These are phyloP conservation scores for Mycena venus DNA, from an alignment of 768 basidiomycete species.

Conservation along the genomic window DNA sequence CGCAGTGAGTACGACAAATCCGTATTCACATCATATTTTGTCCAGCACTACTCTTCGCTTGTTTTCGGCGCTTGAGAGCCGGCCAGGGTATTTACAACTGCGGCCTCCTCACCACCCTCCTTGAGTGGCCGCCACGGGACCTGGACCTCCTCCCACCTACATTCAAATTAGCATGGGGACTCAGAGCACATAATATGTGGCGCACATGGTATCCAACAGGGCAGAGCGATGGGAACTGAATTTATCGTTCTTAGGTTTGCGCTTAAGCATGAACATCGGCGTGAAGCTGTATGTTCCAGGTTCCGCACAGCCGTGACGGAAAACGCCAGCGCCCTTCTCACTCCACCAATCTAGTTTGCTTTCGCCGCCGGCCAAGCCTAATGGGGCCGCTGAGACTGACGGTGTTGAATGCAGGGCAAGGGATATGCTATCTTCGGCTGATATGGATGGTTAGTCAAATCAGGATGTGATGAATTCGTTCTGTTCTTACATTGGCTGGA, in stretches of 20 bases:
- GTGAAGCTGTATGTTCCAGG: constrained; percentile 3
- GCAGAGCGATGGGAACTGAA: background rate
- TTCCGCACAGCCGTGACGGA: background rate
- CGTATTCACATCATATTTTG: too few relatives aligned
- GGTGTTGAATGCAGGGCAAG: constrained; percentile 1
- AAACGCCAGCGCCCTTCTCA: constrained; percentile 4
- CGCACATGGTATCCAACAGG: background rate
- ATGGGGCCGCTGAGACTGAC: background rate
- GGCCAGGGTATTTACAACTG: too few relatives aligned
- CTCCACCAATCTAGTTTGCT: background rate
- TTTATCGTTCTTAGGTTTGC: background rate
- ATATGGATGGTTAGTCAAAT: too few relatives aligned
- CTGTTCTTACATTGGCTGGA: constrained; percentile 35
- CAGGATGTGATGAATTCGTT: background rate
- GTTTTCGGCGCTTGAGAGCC: too few relatives aligned
- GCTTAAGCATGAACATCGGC: constrained; percentile 9
- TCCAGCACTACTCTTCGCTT: too few relatives aligned
- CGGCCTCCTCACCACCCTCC: constrained; percentile 9
- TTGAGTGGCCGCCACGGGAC: background rate
- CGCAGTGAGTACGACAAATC: too few relatives aligned
- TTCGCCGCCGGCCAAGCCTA: constrained; percentile 8
- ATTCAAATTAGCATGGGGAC: too few relatives aligned
- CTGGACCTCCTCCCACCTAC: background rate
- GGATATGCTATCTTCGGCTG: constrained; percentile 6
- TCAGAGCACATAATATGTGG: too few relatives aligned